A percentile compares a stretch with the other conserved stretches of the same genome.
These are phyloP conservation scores for Solanum dulcamara DNA, from an alignment of 257 asterid genomes.

Conservation along the genomic window DNA sequence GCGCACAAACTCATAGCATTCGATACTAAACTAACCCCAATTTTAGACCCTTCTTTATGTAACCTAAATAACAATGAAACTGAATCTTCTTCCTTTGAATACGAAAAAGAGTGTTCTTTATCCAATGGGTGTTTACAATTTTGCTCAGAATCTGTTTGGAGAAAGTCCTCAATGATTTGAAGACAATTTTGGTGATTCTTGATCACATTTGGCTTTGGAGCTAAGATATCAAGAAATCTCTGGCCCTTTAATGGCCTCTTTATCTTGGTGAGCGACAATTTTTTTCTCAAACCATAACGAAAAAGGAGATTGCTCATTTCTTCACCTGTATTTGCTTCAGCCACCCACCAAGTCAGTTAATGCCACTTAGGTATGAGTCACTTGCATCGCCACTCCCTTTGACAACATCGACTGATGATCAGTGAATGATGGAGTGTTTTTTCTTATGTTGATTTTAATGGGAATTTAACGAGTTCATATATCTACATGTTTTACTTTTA, in stretches of 20 bases:
- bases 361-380: no score
- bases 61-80: conserved; percentile 1
- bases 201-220: conserved; percentile 13
- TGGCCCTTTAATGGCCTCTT: neutral
- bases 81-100: conserved; percentile 1
- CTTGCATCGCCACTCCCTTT: no score
- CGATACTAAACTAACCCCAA: conserved; percentile 9
- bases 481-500: no score
- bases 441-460: no score
- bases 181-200: conserved; percentile 7
- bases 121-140: neutral
- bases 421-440: no score
- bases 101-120: neutral
- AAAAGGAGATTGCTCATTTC: neutral
- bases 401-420: no score
- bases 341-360: no score
- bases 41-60: conserved; percentile 9
- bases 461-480: no score
- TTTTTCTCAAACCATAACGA: neutral
- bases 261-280: neutral
- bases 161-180: conserved; percentile 16
- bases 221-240: conserved; percentile 6
- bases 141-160: conserved; percentile 8
- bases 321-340: no score
- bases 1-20: conserved; percentile 21